Evolutionary conservation across 805 yeast genomes (phyloP).

Genomic region (Lachancea sp.): DNA sequence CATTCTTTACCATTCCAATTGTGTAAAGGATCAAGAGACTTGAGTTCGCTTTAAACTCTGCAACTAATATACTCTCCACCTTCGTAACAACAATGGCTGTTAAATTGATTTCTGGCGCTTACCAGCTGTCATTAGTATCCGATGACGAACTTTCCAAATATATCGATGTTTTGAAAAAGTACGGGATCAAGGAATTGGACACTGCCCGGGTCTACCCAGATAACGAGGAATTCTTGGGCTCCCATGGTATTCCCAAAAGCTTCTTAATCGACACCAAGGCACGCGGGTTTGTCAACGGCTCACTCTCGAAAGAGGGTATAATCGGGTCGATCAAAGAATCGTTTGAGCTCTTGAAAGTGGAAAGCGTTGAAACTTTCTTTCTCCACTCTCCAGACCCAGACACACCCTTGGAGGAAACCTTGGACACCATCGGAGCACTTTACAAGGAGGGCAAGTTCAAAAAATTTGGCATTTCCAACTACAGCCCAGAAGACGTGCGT

Average conservation of each 20-base stretch:
- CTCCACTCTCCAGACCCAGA: slow-evolving; percentile 24
- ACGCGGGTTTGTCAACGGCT: slow-evolving; percentile 12
- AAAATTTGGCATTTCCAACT: slow-evolving; percentile 17
- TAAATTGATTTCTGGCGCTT: background rate
- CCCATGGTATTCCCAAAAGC: background rate
- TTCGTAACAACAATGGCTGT: background rate
- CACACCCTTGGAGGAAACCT: slow-evolving; percentile 22
- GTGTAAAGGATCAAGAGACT: background rate
- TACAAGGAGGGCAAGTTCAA: slow-evolving; percentile 18
- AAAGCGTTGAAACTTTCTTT: slow-evolving; percentile 18
- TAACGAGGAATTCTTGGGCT: slow-evolving; percentile 12
- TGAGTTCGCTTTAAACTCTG: background rate
- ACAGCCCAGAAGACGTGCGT: slow-evolving; percentile 17
- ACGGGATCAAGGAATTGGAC: slow-evolving; percentile 20
- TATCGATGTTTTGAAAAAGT: background rate
- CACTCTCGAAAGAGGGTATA: slow-evolving; percentile 13
- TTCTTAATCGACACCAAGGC: slow-evolving; percentile 4
- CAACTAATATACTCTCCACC: background rate
- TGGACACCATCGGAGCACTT: slow-evolving; percentile 20
- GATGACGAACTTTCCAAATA: background rate
- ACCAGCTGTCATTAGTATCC: background rate
- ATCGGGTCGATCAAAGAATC: slow-evolving; percentile 12
- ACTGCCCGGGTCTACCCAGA: slow-evolving; percentile 23
- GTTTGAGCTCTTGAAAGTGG: slow-evolving; percentile 12
- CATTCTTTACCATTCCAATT: no score